A percentile compares a stretch with the other conserved stretches of the same genome.
These are phyloP conservation scores for Apiotrichum mycotoxinovorans DNA, from an alignment of 1,284 basidiomycete genomes.

Conservation along the genomic window DNA sequence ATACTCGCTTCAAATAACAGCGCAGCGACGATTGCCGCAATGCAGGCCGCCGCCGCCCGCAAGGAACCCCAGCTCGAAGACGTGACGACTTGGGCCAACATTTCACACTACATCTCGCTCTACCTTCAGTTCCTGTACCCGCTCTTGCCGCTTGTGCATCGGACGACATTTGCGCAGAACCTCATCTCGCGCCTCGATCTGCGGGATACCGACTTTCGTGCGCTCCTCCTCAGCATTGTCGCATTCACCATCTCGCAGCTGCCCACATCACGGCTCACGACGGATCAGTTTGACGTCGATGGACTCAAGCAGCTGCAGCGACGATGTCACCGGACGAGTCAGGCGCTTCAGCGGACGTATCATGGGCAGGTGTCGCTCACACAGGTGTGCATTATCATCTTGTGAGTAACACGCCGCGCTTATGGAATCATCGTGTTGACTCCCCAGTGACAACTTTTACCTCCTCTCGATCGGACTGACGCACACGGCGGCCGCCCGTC, in stretches of 20 bases:
- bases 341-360: constrained; percentile 43
- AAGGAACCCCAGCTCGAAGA: constrained; percentile 44
- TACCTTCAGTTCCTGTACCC: constrained; percentile 48
- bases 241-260: constrained; percentile 49
- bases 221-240: constrained; percentile 46
- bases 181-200: constrained; percentile 45
- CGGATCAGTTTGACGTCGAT: constrained; percentile 44
- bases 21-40: not conserved
- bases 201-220: constrained; percentile 46
- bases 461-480: constrained; percentile 43
- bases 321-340: constrained; percentile 44
- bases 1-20: constrained; percentile 3
- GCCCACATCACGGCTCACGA: constrained; percentile 42
- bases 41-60: constrained; percentile 2
- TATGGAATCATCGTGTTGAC: not conserved
- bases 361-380: constrained; percentile 43
- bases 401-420: constrained; percentile 25
- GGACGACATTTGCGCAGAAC: constrained; percentile 47
- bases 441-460: constrained; percentile 48
- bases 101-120: constrained; percentile 46
- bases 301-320: constrained; percentile 45
- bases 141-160: constrained; percentile 46
- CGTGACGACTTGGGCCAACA: constrained; percentile 46
- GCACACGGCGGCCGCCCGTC: constrained; percentile 41
- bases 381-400: constrained; percentile 47